phyloP scores from a whole-genome alignment of 2,329 filamentous ascomycete genomes.

The Phaeomoniella chlamydospora region DNA sequence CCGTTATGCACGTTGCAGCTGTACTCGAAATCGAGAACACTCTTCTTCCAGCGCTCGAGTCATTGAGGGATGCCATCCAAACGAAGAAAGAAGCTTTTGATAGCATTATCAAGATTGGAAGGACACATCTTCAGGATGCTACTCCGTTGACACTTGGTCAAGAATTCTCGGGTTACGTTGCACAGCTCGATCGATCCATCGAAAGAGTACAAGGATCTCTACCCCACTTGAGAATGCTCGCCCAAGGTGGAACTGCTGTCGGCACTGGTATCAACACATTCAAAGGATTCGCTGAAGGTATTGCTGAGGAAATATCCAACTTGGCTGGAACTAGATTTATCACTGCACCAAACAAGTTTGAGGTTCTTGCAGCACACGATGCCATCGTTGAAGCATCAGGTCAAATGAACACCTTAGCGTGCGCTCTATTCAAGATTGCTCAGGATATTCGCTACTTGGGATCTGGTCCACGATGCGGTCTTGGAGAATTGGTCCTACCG shows the following conservation, averaged over 20 bases:
- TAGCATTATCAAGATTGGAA: constrained; percentile 96
- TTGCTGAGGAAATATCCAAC: constrained; percentile 79
- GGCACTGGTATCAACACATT: constrained; percentile 97
- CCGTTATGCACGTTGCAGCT: constrained; percentile 98
- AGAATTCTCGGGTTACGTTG: constrained; percentile 95
- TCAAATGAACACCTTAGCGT: constrained; percentile 80
- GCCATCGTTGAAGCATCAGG: constrained; percentile 90
- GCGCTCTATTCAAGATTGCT: constrained; percentile 91
- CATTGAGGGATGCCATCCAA: constrained; percentile 70
- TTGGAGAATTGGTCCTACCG: constrained; percentile 82
- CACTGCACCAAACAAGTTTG: constrained; percentile 98
- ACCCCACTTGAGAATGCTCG: constrained; percentile 72
- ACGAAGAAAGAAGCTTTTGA: constrained; percentile 81
- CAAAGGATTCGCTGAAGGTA: constrained; percentile 84
- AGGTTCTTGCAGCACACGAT: constrained; percentile 90
- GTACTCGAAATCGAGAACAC: constrained; percentile 82
- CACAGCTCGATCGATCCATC: constrained; percentile 83
- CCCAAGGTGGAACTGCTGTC: constrained; percentile 92
- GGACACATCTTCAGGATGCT: constrained; percentile 93
- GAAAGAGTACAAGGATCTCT: constrained; percentile 71
- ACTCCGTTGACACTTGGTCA: constrained; percentile 91
- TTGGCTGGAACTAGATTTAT: constrained; percentile 89
- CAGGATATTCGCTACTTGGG: constrained; percentile 97
- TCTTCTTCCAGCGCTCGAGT: constrained; percentile 69
- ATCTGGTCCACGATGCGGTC: constrained; percentile 85